Percentiles rank a stretch among this genome's conserved stretches.
Evolutionary conservation across 2,329 filamentous ascomycete genomes (phyloP).

Genomic region (Pestalotiopsis sp.): DNA sequence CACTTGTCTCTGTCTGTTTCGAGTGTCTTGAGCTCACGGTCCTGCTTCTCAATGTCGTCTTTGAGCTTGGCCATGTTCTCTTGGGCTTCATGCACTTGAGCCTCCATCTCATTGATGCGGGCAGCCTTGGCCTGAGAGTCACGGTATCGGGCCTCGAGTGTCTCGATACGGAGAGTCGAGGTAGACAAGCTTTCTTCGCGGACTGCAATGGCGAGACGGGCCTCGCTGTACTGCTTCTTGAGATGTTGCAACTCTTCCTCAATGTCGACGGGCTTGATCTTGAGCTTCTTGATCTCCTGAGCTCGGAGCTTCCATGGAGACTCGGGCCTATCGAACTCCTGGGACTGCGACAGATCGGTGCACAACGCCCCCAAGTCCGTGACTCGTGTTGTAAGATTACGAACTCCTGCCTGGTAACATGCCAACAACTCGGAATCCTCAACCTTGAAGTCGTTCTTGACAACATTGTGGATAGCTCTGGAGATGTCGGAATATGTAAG

Average conservation of each 20-base stretch:
- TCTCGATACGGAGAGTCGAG: slow-evolving; percentile 88
- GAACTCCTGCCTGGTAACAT: slow-evolving; percentile 68
- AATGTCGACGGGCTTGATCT: slow-evolving; percentile 77
- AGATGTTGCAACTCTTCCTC: slow-evolving; percentile 83
- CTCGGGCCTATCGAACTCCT: slow-evolving; percentile 76
- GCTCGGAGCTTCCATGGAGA: slow-evolving; percentile 85
- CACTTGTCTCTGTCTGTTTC: slow-evolving; percentile 70
- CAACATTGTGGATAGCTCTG: slow-evolving; percentile 60
- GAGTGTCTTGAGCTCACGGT: slow-evolving; percentile 65
- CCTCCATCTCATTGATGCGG: slow-evolving; percentile 67
- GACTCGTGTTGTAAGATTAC: slow-evolving; percentile 64
- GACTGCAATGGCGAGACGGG: slow-evolving; percentile 70
- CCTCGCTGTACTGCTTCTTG: slow-evolving; percentile 79
- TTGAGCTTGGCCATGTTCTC: slow-evolving; percentile 54
- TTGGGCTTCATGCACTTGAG: slow-evolving; percentile 55
- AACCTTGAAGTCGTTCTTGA: slow-evolving; percentile 51
- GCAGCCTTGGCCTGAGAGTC: slow-evolving; percentile 80
- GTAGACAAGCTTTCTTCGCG: slow-evolving; percentile 86
- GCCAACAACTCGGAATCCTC: slow-evolving; percentile 72
- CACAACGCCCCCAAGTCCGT: slow-evolving; percentile 72
- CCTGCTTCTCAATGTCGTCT: slow-evolving; percentile 68
- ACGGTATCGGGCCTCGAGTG: slow-evolving; percentile 83
- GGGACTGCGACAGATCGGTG: slow-evolving; percentile 70
- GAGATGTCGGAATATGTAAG: slow-evolving; percentile 70
- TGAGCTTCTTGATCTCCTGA: slow-evolving; percentile 79